Evolutionary conservation across 129 eudicot genomes (phyloP), one percentile per base, ranked within the genome.

Genomic region (Silybum marianum): DNA sequence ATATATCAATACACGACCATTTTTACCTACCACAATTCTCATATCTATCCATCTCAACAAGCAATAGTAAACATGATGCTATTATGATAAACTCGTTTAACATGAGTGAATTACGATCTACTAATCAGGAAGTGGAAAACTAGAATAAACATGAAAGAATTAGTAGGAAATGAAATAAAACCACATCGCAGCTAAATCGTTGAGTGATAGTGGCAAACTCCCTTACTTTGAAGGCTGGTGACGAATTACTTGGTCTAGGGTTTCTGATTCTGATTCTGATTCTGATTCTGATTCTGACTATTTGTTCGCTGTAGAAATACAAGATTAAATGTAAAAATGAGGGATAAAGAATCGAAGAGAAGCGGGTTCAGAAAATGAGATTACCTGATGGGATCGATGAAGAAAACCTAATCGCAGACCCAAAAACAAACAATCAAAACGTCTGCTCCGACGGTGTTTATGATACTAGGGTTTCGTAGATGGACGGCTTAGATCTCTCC

Each of bases 391-490:
- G 42, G 66, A 12, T 46, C 58, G 42, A 32, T 32, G 18, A 46
- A 12, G 19, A 48, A 48, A 13, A 48, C 66, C 66, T 58, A 18
- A 18, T 18, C 22, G 63, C 7, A 16, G 63, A 14, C 18, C 58
- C 60, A 48, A 48, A 48, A 51, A 14, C 62, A n/a, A n/a, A n/a
- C n/a, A n/a, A n/a, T n/a, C n/a, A n/a, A n/a, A 22, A 51, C 19
- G 60, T 14, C 60, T 48, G 60, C 60, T 14, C 60, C 66, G 23
- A 58, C 23, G 66, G 66, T 58, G 66, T 58, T 58, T 58, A 58
- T 58, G 66, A 58, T 58, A 58, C n/a, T 58, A 58, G 66, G 66
- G 66, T 24, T 58, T 58, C 66, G 66, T 58, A 18, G 66, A 58
- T 58, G 66, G 66, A 58, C 66, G 66, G 66, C 66, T 19, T n/a